phyloP scores from a whole-genome alignment of 106 monocot species.

The Acanthochlamys bracteata region DNA sequence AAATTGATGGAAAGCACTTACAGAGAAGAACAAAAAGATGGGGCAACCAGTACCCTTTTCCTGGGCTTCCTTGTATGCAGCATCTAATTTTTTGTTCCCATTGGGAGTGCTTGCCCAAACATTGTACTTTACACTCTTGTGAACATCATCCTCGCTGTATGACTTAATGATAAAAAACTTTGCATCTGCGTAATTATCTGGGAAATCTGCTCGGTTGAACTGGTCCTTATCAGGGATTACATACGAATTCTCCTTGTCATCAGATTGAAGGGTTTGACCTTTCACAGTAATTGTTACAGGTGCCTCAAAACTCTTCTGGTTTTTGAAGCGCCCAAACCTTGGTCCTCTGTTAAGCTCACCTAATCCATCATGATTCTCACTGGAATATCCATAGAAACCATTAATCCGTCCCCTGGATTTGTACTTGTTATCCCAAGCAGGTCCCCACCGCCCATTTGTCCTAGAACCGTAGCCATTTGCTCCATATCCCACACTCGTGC shows the following conservation, averaged over 20 bases:
- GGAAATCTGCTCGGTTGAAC: slow-evolving; percentile 59
- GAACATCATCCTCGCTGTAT: slow-evolving; percentile 91
- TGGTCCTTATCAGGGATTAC: slow-evolving; percentile 33
- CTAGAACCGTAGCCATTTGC: slow-evolving; percentile 51
- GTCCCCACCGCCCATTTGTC: slow-evolving; percentile 28
- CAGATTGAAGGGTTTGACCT: slow-evolving; percentile 33
- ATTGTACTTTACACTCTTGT: slow-evolving; percentile 88
- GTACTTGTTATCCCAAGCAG: slow-evolving; percentile 31
- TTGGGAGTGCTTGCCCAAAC: slow-evolving; percentile 87
- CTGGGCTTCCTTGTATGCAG: slow-evolving; percentile 61
- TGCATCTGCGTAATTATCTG: slow-evolving; percentile 47
- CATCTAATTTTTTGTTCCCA: slow-evolving; percentile 88
- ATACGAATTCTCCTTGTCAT: slow-evolving; percentile 23
- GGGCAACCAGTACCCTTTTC: slow-evolving; percentile 47
- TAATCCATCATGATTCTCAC: slow-evolving; percentile 59
- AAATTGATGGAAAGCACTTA: slow-evolving; percentile 19
- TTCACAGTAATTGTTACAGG: slow-evolving; percentile 42
- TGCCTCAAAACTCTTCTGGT: slow-evolving; percentile 32
- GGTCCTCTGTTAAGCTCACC: slow-evolving; percentile 83
- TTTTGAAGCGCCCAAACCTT: slow-evolving; percentile 45
- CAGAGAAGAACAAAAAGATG: slow-evolving; percentile 84
- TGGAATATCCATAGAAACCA: slow-evolving; percentile 43
- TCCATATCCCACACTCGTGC: slow-evolving; percentile 31
- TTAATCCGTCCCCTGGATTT: slow-evolving; percentile 43
- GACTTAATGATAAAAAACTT: slow-evolving; percentile 91